These are phyloP conservation scores for Termitomyces sp. DNA, from an alignment of 768 basidiomycete species.

Conservation along the genomic window DNA sequence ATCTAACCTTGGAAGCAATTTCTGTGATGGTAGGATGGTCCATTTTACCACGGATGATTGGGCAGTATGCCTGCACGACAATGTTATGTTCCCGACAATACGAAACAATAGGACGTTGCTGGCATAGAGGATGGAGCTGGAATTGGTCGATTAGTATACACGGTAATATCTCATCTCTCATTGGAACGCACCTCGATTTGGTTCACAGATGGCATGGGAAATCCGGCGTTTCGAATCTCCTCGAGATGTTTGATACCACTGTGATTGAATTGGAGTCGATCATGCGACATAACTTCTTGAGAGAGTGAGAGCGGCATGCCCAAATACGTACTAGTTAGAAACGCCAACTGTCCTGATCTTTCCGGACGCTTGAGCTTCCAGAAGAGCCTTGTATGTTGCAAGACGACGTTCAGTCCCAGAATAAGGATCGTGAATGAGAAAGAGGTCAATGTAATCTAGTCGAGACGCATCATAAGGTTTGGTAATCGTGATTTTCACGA, in stretches of 20 bases:
- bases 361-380: slow-evolving; percentile 56
- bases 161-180: neutral
- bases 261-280: neutral
- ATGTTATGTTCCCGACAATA: slow-evolving; percentile 64
- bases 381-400: slow-evolving; percentile 66
- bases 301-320: neutral
- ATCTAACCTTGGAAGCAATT: slow-evolving; percentile 54
- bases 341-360: slow-evolving; percentile 75
- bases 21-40: slow-evolving; percentile 48
- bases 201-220: slow-evolving; percentile 67
- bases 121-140: slow-evolving; percentile 79
- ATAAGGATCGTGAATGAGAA: slow-evolving; percentile 71
- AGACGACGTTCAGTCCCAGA: slow-evolving; percentile 61
- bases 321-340: slow-evolving; percentile 66
- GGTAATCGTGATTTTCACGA: neutral
- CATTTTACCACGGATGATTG: slow-evolving; percentile 60
- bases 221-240: slow-evolving; percentile 61
- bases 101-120: slow-evolving; percentile 72
- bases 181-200: slow-evolving; percentile 61
- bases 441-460: slow-evolving; percentile 52
- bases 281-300: neutral
- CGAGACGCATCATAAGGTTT: neutral
- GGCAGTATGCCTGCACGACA: slow-evolving; percentile 70
- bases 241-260: slow-evolving; percentile 71
- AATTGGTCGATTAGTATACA: neutral